Conservation (phyloP, 495 filamentous ascomycete genomes). For the Penicillium steckii region DNA sequence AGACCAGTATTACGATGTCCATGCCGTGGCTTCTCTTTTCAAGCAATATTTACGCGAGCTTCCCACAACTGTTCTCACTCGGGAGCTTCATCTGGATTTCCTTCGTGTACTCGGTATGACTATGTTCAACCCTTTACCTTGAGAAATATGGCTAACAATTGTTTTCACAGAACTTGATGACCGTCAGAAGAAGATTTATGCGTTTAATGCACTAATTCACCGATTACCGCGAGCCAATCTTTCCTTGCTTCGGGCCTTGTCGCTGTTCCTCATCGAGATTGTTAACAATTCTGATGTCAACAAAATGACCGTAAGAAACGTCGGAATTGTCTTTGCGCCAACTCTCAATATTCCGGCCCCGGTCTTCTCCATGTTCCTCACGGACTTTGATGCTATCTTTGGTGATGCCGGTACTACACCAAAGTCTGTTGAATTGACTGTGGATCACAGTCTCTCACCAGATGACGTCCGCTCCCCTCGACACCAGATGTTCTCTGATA, state of each 20-base stretch:
- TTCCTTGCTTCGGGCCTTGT: slow-evolving; percentile 76
- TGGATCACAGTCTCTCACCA: slow-evolving; percentile 45
- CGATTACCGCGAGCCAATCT: slow-evolving; percentile 78
- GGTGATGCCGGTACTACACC: slow-evolving; percentile 43
- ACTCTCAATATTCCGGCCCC: slow-evolving; percentile 96
- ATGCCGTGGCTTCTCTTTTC: slow-evolving; percentile 90
- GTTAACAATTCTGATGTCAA: slow-evolving; percentile 87
- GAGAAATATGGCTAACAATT: slow-evolving; percentile 17
- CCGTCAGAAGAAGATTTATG: slow-evolving; percentile 71
- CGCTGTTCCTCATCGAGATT: slow-evolving; percentile 82
- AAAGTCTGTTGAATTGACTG: slow-evolving; percentile 38
- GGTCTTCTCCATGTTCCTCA: slow-evolving; percentile 89
- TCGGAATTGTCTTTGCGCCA: slow-evolving; percentile 98
- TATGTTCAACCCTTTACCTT: neutral
- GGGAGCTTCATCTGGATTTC: slow-evolving; percentile 88
- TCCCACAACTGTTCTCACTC: slow-evolving; percentile 84
- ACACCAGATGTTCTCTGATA: slow-evolving; percentile 67
- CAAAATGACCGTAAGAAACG: slow-evolving; percentile 97
- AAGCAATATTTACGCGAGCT: slow-evolving; percentile 94
- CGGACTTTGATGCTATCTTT: slow-evolving; percentile 86
- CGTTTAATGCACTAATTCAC: slow-evolving; percentile 83
- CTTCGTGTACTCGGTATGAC: slow-evolving; percentile 74
- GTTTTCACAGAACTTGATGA: slow-evolving; percentile 60
- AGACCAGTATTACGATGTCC: slow-evolving; percentile 89
- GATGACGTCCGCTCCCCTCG: slow-evolving; percentile 66